These are phyloP conservation scores for Beauveria asiatica DNA, from an alignment of 2,329 filamentous ascomycete genomes.

Conservation along the genomic window DNA sequence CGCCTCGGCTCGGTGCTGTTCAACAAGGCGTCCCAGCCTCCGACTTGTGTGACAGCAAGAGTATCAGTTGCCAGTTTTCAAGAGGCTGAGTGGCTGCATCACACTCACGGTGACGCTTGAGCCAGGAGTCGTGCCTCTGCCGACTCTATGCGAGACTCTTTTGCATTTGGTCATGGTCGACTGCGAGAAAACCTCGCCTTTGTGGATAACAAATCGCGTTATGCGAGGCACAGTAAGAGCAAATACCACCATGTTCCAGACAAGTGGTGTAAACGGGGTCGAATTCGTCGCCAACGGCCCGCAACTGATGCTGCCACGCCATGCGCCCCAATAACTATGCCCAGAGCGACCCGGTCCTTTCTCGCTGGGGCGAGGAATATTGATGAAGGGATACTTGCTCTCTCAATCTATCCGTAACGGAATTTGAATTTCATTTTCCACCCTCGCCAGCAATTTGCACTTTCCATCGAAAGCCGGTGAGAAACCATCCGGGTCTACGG, in stretches of 20 bases:
- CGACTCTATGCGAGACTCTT: background rate
- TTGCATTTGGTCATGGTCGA: background rate
- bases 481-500: background rate
- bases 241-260: background rate
- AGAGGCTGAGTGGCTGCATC: background rate
- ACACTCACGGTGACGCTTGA: background rate
- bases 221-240: background rate
- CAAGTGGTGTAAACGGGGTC: conserved; percentile 1
- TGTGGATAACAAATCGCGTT: conserved; percentile 8
- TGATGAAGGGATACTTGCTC: background rate
- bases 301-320: conserved; percentile 1
- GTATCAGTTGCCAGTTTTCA: background rate
- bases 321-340: background rate
- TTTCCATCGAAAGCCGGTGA: background rate
- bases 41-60: background rate
- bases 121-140: background rate
- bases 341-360: background rate
- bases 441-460: background rate
- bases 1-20: background rate
- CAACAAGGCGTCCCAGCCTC: background rate
- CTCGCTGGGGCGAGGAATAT: background rate
- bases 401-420: background rate
- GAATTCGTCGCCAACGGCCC: conserved; percentile 6
- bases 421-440: background rate
- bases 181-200: background rate